Evolutionary conservation across 768 basidiomycete species (phyloP).

Genomic region (Pulveroboletus sp.): DNA sequence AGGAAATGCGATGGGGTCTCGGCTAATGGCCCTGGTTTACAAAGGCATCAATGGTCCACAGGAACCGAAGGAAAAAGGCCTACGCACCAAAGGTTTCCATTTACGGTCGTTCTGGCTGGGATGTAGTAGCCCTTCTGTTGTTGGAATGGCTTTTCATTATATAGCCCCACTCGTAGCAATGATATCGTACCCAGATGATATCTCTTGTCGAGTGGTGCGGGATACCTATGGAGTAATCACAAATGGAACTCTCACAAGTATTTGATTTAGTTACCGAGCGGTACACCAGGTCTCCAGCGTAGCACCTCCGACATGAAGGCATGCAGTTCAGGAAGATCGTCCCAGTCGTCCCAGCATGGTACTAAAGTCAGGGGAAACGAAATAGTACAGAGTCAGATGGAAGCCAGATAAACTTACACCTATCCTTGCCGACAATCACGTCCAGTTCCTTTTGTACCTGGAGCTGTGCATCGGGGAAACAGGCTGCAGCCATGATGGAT

Average conservation of each 20-base stretch:
- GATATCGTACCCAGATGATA: too few species aligned
- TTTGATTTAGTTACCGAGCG: slow-evolving; percentile 16
- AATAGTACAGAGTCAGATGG: neutral
- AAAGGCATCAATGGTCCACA: neutral
- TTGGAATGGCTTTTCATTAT: neutral
- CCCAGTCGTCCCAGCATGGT: slow-evolving; percentile 34
- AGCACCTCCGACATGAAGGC: slow-evolving; percentile 35
- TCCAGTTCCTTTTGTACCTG: slow-evolving; percentile 54
- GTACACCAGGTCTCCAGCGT: slow-evolving; percentile 35
- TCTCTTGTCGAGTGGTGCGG: slow-evolving; percentile 55
- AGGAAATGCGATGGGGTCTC: slow-evolving; percentile 38
- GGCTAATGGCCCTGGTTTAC: slow-evolving; percentile 41
- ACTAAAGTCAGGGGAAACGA: slow-evolving; percentile 18
- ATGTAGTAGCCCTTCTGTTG: slow-evolving; percentile 19
- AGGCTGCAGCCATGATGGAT: slow-evolving; percentile 34
- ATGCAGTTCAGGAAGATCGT: slow-evolving; percentile 31
- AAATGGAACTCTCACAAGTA: too few species aligned
- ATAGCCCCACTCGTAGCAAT: neutral
- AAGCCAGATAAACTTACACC: slow-evolving; percentile 10
- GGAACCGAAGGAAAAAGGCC: neutral
- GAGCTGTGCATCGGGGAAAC: slow-evolving; percentile 34
- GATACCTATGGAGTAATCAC: slow-evolving; percentile 32
- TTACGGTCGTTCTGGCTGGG: slow-evolving; percentile 19
- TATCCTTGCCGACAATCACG: slow-evolving; percentile 40
- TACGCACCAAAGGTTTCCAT: slow-evolving; percentile 20